Percentiles rank a stretch among this genome's conserved stretches.
phyloP scores from a whole-genome alignment of 768 basidiomycete genomes.

The Auriscalpium orientale region DNA sequence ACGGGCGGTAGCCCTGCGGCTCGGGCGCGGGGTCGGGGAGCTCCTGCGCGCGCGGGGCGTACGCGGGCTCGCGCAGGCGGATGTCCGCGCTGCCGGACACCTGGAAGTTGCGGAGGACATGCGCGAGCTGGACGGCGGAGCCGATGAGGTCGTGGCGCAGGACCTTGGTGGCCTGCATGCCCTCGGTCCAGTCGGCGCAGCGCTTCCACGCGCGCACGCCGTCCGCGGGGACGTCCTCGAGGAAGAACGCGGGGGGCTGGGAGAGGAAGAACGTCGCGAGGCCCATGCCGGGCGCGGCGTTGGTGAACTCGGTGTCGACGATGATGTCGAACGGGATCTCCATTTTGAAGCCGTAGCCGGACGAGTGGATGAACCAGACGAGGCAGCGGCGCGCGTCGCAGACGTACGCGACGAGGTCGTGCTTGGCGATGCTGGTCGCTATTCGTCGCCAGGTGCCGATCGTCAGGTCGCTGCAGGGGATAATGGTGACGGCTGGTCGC shows the following conservation, averaged over 20 bases:
- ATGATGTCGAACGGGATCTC: slow-evolving; percentile 67
- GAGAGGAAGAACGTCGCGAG: slow-evolving; percentile 60
- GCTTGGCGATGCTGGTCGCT: slow-evolving; percentile 41
- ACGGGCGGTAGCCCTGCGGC: slow-evolving; percentile 7
- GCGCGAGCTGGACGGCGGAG: slow-evolving; percentile 49
- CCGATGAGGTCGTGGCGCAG: slow-evolving; percentile 62
- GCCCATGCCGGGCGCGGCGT: slow-evolving; percentile 46
- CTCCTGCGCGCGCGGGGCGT: slow-evolving; percentile 5
- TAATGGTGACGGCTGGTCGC: slow-evolving; percentile 56
- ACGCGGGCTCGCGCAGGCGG: slow-evolving; percentile 7
- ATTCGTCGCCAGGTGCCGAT: slow-evolving; percentile 79
- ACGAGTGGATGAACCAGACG: slow-evolving; percentile 73
- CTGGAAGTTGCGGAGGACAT: slow-evolving; percentile 35
- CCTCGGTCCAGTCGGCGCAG: slow-evolving; percentile 73
- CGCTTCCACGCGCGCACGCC: slow-evolving; percentile 46
- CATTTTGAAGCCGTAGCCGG: slow-evolving; percentile 77
- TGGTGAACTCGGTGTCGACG: slow-evolving; percentile 46
- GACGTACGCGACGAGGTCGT: slow-evolving; percentile 71
- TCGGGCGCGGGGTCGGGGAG: background rate
- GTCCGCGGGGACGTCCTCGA: slow-evolving; percentile 38
- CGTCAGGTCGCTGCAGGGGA: slow-evolving; percentile 67
- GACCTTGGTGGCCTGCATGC: slow-evolving; percentile 54
- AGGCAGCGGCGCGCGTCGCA: slow-evolving; percentile 60
- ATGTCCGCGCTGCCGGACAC: slow-evolving; percentile 5
- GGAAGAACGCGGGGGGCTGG: slow-evolving; percentile 59